A percentile compares a stretch with the other conserved stretches of the same genome.
These are phyloP conservation scores for Mediolabrus comicus DNA, from an alignment of 108 stramenopile species.

Conservation along the genomic window DNA sequence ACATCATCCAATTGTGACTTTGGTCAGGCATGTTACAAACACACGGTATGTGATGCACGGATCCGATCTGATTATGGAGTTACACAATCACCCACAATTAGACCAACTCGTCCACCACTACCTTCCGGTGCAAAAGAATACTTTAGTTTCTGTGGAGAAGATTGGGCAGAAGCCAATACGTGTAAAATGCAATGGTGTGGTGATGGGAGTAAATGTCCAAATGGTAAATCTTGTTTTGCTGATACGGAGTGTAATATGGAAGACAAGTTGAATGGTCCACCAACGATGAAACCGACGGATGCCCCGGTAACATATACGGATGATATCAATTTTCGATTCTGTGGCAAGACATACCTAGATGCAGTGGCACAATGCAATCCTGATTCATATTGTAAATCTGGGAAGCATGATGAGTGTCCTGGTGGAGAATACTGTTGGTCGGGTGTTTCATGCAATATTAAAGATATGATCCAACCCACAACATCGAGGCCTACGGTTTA, in stretches of 20 bases:
- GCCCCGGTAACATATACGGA: slow-evolving; percentile 19
- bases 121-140: not conserved
- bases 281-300: slow-evolving; percentile 18
- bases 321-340: slow-evolving; percentile 6
- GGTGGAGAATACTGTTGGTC: too few relatives aligned
- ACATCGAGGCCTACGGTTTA: too few relatives aligned
- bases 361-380: slow-evolving; percentile 5
- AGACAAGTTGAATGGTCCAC: slow-evolving; percentile 6
- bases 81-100: slow-evolving; percentile 1
- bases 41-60: slow-evolving; percentile 25
- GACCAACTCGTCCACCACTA: slow-evolving; percentile 1
- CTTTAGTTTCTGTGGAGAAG: slow-evolving; percentile 13
- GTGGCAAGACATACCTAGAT: slow-evolving; percentile 16
- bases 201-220: slow-evolving; percentile 5
- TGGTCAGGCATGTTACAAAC: slow-evolving; percentile 12
- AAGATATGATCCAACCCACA: too few relatives aligned
- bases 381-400: slow-evolving; percentile 12
- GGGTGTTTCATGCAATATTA: too few relatives aligned
- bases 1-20: slow-evolving; percentile 5
- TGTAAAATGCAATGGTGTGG: slow-evolving; percentile 25
- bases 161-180: slow-evolving; percentile 22
- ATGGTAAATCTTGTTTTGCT: slow-evolving; percentile 18
- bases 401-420: too few relatives aligned
- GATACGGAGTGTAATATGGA: slow-evolving; percentile 22
- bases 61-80: slow-evolving; percentile 16